phyloP scores from a whole-genome alignment of 768 basidiomycete genomes.

The Amyloporia xantha region DNA sequence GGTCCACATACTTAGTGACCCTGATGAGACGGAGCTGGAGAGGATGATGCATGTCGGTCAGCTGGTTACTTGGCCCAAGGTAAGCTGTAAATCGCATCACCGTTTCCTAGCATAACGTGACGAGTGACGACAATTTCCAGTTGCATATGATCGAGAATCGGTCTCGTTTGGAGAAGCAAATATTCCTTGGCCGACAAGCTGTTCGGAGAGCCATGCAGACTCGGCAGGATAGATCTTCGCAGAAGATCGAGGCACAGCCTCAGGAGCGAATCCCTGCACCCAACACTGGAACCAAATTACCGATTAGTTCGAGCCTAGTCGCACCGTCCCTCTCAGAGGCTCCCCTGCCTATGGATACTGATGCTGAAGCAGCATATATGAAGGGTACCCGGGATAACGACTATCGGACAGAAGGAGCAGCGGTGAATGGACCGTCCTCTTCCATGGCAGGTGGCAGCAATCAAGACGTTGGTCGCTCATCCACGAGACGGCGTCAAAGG shows the following conservation, averaged over 20 bases:
- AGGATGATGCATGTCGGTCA: slow-evolving; percentile 87
- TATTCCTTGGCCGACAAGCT: slow-evolving; percentile 68
- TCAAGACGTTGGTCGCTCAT: neutral
- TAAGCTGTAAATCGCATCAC: slow-evolving; percentile 27
- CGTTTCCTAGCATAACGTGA: neutral
- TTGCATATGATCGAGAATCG: slow-evolving; percentile 93
- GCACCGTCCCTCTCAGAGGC: slow-evolving; percentile 38
- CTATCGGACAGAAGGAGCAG: neutral
- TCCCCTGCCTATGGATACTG: slow-evolving; percentile 71
- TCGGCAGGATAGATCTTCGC: slow-evolving; percentile 15
- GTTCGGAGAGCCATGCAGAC: slow-evolving; percentile 51
- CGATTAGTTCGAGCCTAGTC: slow-evolving; percentile 4
- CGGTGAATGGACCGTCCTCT: slow-evolving; percentile 23
- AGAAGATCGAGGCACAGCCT: slow-evolving; percentile 16
- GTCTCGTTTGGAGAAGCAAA: slow-evolving; percentile 76
- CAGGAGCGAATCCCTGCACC: slow-evolving; percentile 21
- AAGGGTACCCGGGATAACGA: slow-evolving; percentile 18
- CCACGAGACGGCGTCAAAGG: neutral
- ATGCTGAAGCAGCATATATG: slow-evolving; percentile 68
- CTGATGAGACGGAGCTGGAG: slow-evolving; percentile 69
- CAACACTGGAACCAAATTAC: slow-evolving; percentile 21
- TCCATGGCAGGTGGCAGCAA: neutral
- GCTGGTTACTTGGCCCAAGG: slow-evolving; percentile 95
- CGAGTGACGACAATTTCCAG: slow-evolving; percentile 30
- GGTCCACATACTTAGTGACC: slow-evolving; percentile 79